Evolutionary conservation across 495 filamentous ascomycete genomes (phyloP), one percentile per base, ranked within the genome.

Genomic region (Diplogelasinospora grovesii): DNA sequence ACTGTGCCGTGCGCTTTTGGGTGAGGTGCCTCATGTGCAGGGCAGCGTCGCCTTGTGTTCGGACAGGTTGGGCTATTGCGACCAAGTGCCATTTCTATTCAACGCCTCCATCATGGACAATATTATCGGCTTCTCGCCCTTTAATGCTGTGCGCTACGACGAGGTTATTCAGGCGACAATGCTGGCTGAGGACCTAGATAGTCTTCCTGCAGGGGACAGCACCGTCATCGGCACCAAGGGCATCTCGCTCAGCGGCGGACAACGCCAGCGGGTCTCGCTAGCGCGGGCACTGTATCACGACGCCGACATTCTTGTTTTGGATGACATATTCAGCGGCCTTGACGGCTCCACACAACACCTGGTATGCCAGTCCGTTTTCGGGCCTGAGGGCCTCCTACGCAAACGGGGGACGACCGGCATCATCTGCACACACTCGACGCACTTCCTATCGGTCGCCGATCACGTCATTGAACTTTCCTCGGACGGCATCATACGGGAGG

Each of bases 91-190:
- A 0, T 73, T 64, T 57, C 46, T 71, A 2, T 38, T 50, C 16
- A 70, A 73, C 37, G 45, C 42, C 4, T 69, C 65, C 0, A 62
- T 75, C 16, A 53, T 56, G 9, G 42, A 68, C 4, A 70, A 52
- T 39, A 61, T 61, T 21, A 31, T 58, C 8, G 54, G 54, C 3
- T 58, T 54, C 19, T 35, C 48, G 0, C 52, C 66, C 0, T 78
- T 76, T 31, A 68, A 84, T 36, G 59, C 67, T n/a, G 49, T 48
- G 16, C 77, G 81, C 64, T 88, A 86, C 52, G 59, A 60, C 13
- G 65, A 73, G 15, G 74, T 85, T 0, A 48, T 85, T n/a, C 60
- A 73, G n/a, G 79, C 73, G n/a, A 82, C 79, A 53, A 70, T 66
- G 22, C 61, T 86, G 18, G 60, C 64, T 5, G 56, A 66, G 30